These are phyloP conservation scores for Linnemannia schmuckeri DNA, from an alignment of 192 early-diverging fungal genomes.

Conservation along the genomic window DNA sequence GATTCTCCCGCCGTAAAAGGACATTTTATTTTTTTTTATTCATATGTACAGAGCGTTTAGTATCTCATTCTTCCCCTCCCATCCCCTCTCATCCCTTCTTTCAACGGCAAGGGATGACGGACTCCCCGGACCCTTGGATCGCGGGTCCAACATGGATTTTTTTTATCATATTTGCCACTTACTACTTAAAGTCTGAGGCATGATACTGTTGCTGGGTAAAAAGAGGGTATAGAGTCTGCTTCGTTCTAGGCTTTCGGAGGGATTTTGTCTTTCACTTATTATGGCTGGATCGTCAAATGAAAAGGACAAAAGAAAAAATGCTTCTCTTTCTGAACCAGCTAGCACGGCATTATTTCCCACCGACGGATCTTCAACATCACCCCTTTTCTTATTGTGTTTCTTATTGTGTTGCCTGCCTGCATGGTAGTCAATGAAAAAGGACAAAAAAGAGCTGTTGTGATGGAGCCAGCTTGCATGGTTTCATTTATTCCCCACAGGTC, in stretches of 20 bases:
- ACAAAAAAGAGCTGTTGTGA: no score
- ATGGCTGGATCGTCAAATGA: not conserved
- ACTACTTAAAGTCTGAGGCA: not conserved
- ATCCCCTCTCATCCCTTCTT: not conserved
- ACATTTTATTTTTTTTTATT: not conserved
- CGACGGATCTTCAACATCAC: not conserved
- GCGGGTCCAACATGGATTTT: not conserved
- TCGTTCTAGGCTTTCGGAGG: constrained; percentile 1
- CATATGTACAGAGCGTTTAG: not conserved
- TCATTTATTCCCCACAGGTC: no score
- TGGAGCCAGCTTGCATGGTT: no score
- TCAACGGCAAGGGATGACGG: constrained; percentile 2
- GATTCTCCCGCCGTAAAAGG: constrained; percentile 10
- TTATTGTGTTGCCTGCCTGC: not conserved
- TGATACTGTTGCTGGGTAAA: not conserved
- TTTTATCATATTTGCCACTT: not conserved
- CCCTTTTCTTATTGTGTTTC: not conserved
- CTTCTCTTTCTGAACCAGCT: not conserved
- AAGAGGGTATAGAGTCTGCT: not conserved
- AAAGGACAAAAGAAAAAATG: not conserved
- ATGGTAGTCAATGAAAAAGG: no score
- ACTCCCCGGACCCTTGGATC: constrained; percentile 6
- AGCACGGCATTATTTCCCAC: not conserved
- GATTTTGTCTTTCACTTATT: not conserved
- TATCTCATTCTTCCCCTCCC: constrained; percentile 14